Evolutionary conservation across 495 filamentous ascomycete species (phyloP).

Genomic region (Parmelia sp.): DNA sequence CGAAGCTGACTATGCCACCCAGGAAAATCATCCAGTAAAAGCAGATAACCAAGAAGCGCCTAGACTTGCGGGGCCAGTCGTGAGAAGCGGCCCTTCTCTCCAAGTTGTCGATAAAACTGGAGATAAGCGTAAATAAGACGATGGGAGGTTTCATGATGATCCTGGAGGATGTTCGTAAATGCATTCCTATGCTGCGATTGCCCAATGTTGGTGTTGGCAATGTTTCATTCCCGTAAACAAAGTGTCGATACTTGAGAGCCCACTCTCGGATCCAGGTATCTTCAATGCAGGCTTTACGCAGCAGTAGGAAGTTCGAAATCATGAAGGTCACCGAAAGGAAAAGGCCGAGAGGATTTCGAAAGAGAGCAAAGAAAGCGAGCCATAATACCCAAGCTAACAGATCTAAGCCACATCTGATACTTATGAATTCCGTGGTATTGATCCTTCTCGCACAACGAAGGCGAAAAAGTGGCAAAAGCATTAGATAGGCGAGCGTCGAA

Average conservation of each 20-base stretch:
- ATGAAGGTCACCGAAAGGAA: background rate
- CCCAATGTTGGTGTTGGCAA: background rate
- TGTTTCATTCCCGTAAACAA: background rate
- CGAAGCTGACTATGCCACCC: slow-evolving; percentile 14
- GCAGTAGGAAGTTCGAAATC: background rate
- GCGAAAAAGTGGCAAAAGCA: background rate
- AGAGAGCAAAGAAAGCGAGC: background rate
- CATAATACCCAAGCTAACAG: background rate
- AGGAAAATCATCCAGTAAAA: slow-evolving; percentile 9
- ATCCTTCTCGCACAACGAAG: background rate
- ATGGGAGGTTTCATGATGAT: background rate
- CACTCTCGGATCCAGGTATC: background rate
- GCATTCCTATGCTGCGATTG: background rate
- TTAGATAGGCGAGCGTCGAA: background rate
- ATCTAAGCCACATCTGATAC: background rate
- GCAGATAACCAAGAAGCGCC: slow-evolving; percentile 1
- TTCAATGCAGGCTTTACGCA: background rate
- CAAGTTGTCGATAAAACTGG: background rate
- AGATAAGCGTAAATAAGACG: background rate
- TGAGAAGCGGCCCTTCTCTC: slow-evolving; percentile 2
- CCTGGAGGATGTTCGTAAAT: background rate
- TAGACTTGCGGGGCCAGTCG: background rate
- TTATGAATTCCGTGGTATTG: background rate
- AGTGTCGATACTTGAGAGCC: slow-evolving; percentile 2
- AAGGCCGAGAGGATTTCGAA: background rate